Conservation (phyloP, 805 yeast species). For the Metschnikowia gelsemii region DNA sequence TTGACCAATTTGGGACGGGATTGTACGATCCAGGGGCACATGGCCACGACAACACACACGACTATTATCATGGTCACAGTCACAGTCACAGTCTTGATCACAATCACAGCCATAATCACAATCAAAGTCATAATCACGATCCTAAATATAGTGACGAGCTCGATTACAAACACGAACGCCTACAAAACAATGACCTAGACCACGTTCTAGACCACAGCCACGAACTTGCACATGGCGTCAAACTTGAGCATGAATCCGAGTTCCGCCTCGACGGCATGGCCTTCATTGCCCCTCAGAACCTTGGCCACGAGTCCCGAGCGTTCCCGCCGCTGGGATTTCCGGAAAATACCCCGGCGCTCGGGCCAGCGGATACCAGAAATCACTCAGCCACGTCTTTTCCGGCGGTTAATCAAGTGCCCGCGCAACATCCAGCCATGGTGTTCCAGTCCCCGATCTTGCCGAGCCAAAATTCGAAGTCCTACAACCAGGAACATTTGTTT, state of each 20-base stretch:
- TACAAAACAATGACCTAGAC: neutral
- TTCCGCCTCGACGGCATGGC: constrained; percentile 15
- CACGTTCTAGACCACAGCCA: neutral
- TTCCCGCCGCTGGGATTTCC: constrained; percentile 21
- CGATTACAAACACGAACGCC: neutral
- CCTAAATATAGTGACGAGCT: too few species aligned
- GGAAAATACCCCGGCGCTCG: constrained; percentile 21
- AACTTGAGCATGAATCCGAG: too few species aligned
- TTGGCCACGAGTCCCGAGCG: constrained; percentile 19
- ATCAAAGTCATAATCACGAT: too few species aligned
- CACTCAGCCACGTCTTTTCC: too few species aligned
- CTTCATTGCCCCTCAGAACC: constrained; percentile 17
- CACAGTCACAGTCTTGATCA: too few species aligned
- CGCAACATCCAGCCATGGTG: constrained; percentile 1
- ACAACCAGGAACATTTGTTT: constrained; percentile 41
- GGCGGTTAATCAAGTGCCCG: too few species aligned
- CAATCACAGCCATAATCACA: too few species aligned
- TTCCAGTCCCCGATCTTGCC: constrained; percentile 39
- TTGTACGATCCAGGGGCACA: constrained; percentile 5
- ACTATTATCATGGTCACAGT: neutral
- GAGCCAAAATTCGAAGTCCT: constrained; percentile 41
- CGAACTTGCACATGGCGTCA: too few species aligned
- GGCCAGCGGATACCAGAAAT: constrained; percentile 5
- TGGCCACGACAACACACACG: neutral
- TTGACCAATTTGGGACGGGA: constrained; percentile 14